Evolutionary conservation across 2,329 filamentous ascomycete species (phyloP), one percentile per base, ranked within the genome.

Genomic region (Penicillium frequentans): DNA sequence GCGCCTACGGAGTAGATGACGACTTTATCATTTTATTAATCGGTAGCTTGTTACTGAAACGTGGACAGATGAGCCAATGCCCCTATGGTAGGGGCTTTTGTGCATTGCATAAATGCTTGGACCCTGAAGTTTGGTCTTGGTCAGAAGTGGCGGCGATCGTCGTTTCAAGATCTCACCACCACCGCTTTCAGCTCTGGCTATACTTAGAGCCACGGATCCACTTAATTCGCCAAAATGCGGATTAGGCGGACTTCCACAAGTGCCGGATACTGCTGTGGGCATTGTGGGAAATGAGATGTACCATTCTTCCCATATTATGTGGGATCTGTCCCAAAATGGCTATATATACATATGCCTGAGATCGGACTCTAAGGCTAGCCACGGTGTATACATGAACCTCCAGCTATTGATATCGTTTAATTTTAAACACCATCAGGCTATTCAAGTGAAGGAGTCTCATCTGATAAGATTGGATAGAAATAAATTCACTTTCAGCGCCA

Each of bases 131-230:
- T 52, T 54, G 52, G 54, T 39, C 52, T 53, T 52, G 52, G 56
- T 52, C 35, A 29, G 24, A 7, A 42, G n/a, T 31, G 14, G 57
- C 26, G 45, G 43, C 49, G 57, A 61, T 63, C 60, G 58, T 59
- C 49, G 61, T 63, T 63, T 61, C 58, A 63, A 54, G 55, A 60
- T 57, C 56, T 57, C 35, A 37, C 26, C 35, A 51, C 51, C 56
- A 54, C 61, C 61, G 59, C 54, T 56, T 61, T 54, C 60, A 53
- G 57, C 43, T 46, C 16, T 19, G 26, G 19, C 60, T 58, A 58
- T 57, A 62, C 55, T 49, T 62, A 57, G 57, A 26, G 33, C 27
- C 39, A 42, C 19, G 26, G 45, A 27, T 47, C 45, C 45, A 49
- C 33, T 49, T 43, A 11, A 8, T 4, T 24, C 11, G n/a, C 21